Evolutionary conservation across 2,329 filamentous ascomycete species (phyloP).

Genomic region (Thelonectria blattea): DNA sequence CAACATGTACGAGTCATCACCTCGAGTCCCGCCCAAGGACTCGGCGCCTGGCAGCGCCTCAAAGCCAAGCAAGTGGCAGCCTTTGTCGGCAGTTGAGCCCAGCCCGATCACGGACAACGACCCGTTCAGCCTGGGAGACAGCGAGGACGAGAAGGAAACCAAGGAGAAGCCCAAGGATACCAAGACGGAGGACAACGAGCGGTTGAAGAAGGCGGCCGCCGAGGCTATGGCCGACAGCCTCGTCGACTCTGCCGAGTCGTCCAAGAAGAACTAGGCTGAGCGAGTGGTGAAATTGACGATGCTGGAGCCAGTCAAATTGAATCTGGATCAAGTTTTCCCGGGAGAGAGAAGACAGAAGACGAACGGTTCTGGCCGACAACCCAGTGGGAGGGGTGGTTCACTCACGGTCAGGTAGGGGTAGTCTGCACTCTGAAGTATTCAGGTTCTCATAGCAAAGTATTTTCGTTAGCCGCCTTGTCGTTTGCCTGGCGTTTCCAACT

Average conservation of each 20-base stretch:
- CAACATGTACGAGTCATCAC: slow-evolving; percentile 71
- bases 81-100: slow-evolving; percentile 80
- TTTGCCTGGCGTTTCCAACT: slow-evolving; percentile 18
- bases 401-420: slow-evolving; percentile 24
- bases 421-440: slow-evolving; percentile 17
- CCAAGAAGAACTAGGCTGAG: slow-evolving; percentile 43
- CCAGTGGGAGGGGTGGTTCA: slow-evolving; percentile 16
- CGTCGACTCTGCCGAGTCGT: slow-evolving; percentile 46
- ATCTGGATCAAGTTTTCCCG: slow-evolving; percentile 3
- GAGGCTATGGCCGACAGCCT: slow-evolving; percentile 65
- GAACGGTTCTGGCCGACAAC: slow-evolving; percentile 20
- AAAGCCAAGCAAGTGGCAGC: slow-evolving; percentile 96
- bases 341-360: slow-evolving; percentile 10
- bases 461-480: slow-evolving; percentile 29
- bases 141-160: slow-evolving; percentile 83
- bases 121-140: slow-evolving; percentile 94
- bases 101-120: slow-evolving; percentile 89
- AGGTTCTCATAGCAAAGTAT: slow-evolving; percentile 23
- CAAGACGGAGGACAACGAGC: slow-evolving; percentile 64
- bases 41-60: slow-evolving; percentile 51
- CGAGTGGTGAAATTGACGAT: slow-evolving; percentile 1
- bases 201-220: slow-evolving; percentile 69
- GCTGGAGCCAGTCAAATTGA: neutral
- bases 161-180: slow-evolving; percentile 61
- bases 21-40: slow-evolving; percentile 61